Base-by-base conservation (phyloP, 2,329 filamentous ascomycete species). In the Pyrenochaeta sp. region DNA sequence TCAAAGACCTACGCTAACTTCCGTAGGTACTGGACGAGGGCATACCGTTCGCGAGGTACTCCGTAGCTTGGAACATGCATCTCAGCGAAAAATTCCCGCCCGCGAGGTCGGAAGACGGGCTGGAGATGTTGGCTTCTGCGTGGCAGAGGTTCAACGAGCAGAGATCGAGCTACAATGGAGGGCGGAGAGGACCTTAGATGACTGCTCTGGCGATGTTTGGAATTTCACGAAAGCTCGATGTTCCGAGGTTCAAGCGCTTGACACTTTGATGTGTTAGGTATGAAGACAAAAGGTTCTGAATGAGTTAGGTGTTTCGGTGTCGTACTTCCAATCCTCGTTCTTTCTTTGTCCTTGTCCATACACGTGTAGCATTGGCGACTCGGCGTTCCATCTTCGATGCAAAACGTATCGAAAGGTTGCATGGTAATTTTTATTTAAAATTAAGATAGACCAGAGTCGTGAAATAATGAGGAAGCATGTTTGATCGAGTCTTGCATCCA, bases 21-120 rank as follows among this genome's bases (percentile, higher is more conserved):
- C 7, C 6, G 4, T 23, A 73, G 77, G 77, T 18, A 78, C 77
- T 20, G 77, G 77, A 18, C 64, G 63, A 49, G 77, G 77, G 15
- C 75, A 77, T 43, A 77, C 76, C 10, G 77, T 79, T n/a, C 72
- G 72, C 4, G 77, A 79, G 59, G 76, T 79, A 7, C 71, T 79
- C 10, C 58, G 67, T 7, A 75, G 74, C 40, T 65, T 79, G 20
- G 70, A 78, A 54, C 60, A 66, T 17, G 74, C 74, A 10, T 73
- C 76, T 4, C 61, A 66, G 31, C 59, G 67, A 30, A 65, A 50
- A 12, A 76, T 79, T 4, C 74, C 76, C 7, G 69, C 69, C 12
- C 59, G 68, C 12, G 73, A 74, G 53, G 72, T 71, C 10, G 75
- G 70, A n/a, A 63, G 76, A 29, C 64, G 77, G 47, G 69, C 69